phyloP scores from a whole-genome alignment of 2,329 filamentous ascomycete species.

The Parascedosporium putredinis region DNA sequence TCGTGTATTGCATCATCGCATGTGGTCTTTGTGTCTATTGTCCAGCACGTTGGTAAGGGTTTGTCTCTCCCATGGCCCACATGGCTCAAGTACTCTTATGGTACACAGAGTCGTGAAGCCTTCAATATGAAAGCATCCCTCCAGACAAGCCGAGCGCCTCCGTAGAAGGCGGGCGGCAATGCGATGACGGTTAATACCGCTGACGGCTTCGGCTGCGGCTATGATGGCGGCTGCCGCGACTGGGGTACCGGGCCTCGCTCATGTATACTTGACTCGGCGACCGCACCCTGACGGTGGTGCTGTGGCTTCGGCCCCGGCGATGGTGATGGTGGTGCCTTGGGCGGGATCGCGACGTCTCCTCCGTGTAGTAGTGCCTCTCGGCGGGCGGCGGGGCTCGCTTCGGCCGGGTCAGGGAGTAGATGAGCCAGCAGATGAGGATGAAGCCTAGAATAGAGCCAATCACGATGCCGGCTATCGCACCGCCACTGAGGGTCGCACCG shows the following conservation, averaged over 20 bases:
- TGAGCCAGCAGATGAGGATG: slow-evolving; percentile 1
- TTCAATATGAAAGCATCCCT: no score
- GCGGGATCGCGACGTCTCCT: neutral
- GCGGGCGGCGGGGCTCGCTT: neutral
- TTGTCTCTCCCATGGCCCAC: no score
- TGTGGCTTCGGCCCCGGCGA: neutral
- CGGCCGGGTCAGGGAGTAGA: neutral
- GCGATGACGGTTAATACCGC: no score
- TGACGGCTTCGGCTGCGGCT: slow-evolving; percentile 5
- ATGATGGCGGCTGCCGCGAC: neutral
- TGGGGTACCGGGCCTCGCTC: neutral
- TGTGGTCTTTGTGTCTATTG: no score
- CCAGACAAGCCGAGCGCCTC: no score
- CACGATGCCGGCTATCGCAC: neutral
- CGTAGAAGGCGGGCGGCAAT: no score
- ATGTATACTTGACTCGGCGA: neutral
- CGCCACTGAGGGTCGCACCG: neutral
- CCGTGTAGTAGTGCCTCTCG: neutral
- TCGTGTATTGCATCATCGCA: no score
- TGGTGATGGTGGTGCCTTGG: neutral
- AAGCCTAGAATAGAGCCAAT: neutral
- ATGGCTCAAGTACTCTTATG: no score
- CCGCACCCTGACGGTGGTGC: neutral
- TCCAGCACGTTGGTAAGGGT: no score
- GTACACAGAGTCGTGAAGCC: no score